Conservation (phyloP, 805 yeast species). For the Aciculoconidium aculeatum region DNA sequence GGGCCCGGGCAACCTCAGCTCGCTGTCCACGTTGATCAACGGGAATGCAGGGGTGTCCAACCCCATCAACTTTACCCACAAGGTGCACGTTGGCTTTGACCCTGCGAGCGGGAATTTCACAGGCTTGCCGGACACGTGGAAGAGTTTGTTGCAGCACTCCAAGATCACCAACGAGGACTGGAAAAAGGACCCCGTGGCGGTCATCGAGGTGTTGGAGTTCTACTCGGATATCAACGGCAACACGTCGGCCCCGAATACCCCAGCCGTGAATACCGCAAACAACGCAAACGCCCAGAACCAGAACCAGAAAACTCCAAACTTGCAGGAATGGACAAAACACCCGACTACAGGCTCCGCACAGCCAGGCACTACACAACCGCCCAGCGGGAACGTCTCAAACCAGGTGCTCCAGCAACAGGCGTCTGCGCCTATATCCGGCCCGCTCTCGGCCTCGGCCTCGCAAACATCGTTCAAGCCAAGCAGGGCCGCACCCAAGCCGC, state of each 20-base stretch:
- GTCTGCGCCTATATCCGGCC: constrained; percentile 4
- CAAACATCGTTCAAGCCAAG: constrained; percentile 25
- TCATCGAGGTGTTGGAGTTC: constrained; percentile 54
- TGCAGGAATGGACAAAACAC: constrained; percentile 43
- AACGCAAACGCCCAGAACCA: constrained; percentile 5
- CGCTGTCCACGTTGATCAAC: constrained; percentile 7
- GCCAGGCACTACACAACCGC: constrained; percentile 1
- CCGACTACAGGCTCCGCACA: constrained; percentile 8
- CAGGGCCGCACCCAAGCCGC: constrained; percentile 40
- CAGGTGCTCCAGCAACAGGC: constrained; percentile 4
- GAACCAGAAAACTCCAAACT: constrained; percentile 16
- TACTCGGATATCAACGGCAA: constrained; percentile 45
- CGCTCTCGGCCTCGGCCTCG: constrained; percentile 7
- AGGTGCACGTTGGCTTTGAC: constrained; percentile 83
- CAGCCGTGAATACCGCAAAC: constrained; percentile 18
- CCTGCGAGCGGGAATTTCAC: constrained; percentile 62
- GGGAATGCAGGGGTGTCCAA: constrained; percentile 61
- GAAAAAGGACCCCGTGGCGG: constrained; percentile 60
- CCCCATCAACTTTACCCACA: constrained; percentile 93
- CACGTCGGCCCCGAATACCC: constrained; percentile 24
- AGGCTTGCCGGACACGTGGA: constrained; percentile 56
- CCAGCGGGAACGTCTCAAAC: constrained; percentile 4
- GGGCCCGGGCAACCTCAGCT: constrained; percentile 4
- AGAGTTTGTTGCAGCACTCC: constrained; percentile 48
- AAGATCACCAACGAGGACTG: constrained; percentile 58